Evolutionary conservation across 176 grass and related monocot species (phyloP).

Genomic region (Raddia distichophylla): DNA sequence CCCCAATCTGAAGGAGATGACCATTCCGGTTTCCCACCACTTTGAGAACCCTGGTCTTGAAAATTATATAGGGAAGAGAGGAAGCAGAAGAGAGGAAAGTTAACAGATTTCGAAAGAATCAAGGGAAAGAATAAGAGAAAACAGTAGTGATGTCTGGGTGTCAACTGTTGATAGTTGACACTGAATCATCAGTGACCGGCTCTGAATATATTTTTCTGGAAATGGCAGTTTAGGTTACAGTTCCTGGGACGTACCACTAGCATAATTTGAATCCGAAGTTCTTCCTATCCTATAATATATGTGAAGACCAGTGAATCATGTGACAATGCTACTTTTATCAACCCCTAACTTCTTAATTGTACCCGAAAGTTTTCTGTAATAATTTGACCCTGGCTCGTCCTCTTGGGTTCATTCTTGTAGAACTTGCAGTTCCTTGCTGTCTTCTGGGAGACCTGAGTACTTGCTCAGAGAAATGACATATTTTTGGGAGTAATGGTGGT

Average conservation of each 20-base stretch:
- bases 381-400: constrained; percentile 10
- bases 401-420: not conserved
- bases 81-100: constrained; percentile 40
- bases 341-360: constrained; percentile 18
- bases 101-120: constrained; percentile 27
- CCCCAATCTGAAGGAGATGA: constrained; percentile 72
- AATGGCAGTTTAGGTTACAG: constrained; percentile 64
- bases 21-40: constrained; percentile 47
- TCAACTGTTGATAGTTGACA: constrained; percentile 48
- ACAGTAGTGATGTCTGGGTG: constrained; percentile 62
- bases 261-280: constrained; percentile 50
- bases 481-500: constrained; percentile 4
- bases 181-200: constrained; percentile 49
- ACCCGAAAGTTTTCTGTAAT: not conserved
- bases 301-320: constrained; percentile 27
- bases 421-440: not conserved
- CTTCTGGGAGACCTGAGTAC: not conserved
- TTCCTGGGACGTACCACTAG: constrained; percentile 60
- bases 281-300: constrained; percentile 16
- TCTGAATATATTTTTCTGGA: constrained; percentile 63
- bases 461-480: constrained; percentile 26
- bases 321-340: constrained; percentile 26
- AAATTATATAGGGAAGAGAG: constrained; percentile 54
- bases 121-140: constrained; percentile 74
- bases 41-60: constrained; percentile 68